Evolutionary conservation across 495 filamentous ascomycete species (phyloP).

Genomic region (Penicillium manginii): DNA sequence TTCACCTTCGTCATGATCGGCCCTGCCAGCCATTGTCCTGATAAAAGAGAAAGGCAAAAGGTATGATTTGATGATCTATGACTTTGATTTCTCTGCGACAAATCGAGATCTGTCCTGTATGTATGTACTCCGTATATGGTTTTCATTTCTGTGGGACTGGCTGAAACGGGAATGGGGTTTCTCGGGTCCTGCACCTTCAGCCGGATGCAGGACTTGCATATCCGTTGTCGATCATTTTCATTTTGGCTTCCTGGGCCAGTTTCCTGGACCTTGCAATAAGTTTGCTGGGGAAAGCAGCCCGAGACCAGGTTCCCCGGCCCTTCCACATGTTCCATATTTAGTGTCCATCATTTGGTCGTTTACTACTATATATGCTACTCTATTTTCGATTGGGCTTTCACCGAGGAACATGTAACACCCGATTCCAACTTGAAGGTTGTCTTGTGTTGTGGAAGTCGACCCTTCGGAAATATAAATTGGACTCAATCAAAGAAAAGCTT

Average conservation of each 20-base stretch:
- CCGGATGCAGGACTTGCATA: slow-evolving; percentile 31
- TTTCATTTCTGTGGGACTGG: slow-evolving; percentile 8
- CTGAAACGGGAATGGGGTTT: slow-evolving; percentile 21
- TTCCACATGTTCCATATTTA: not conserved
- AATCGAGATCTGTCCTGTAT: not conserved
- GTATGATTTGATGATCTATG: too few species aligned
- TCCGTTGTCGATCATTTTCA: slow-evolving; percentile 26
- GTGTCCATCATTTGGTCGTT: too few species aligned
- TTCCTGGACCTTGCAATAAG: slow-evolving; percentile 8
- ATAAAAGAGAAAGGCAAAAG: not conserved
- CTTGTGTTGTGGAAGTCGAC: too few species aligned
- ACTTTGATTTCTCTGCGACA: not conserved
- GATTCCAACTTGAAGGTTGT: too few species aligned
- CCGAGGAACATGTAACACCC: too few species aligned
- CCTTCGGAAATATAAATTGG: not conserved
- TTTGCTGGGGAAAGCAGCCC: not conserved
- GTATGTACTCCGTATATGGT: not conserved
- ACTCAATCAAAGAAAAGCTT: not conserved
- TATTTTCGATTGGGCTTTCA: too few species aligned
- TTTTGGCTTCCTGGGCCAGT: not conserved
- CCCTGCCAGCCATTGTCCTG: not conserved
- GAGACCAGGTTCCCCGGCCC: not conserved
- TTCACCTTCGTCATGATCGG: slow-evolving; percentile 8
- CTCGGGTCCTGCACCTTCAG: slow-evolving; percentile 16
- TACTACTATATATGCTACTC: too few species aligned